Base-by-base conservation (phyloP, 345 rosid genomes). In the Corchorus capsularis region DNA sequence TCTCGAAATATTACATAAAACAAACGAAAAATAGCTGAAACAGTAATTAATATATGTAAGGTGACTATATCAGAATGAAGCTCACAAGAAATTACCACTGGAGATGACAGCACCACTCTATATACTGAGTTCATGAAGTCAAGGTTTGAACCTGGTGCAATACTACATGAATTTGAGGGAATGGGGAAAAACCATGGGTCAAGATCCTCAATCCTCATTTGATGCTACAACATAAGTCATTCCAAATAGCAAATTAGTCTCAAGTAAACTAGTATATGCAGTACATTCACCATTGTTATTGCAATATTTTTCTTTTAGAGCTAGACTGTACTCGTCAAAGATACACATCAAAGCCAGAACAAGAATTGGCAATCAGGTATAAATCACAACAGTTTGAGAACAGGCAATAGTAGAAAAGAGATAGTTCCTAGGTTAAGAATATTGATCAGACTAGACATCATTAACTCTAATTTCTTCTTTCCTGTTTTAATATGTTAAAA, bases 161-260 rank as follows among this genome's bases (percentile, higher is more conserved):
- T 79, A 79, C 85, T 85, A 73, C 94, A 87, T 17, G 75, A 45
- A 81, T 77, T 78, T 79, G 90, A 78, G 71, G 97, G 97, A 74
- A 94, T 64, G 59, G 98, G 98, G 65, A 94, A 94, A 83, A 85
- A 82, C 98, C 97, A 94, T 4, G 94, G 97, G 76, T 84, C 77
- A 73, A 94, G 89, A 84, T 90, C 77, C 78, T 85, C 86, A 72
- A 91, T 84, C 79, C 69, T 81, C 79, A 84, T 43, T 20, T 76
- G 77, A 59, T 37, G 57, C 96, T 90, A 89, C 83, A 85, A 19
- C 50, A 50, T 32, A 50, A 69, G 77, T 55, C 53, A 65, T 49
- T 57, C 75, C 20, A 69, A 15, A 47, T 56, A 34, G 57, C 45
- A 82, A 71, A 64, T 47, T 5, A 79, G 20, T 67, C 27, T 20